Evolutionary conservation across 2,329 filamentous ascomycete genomes (phyloP), one percentile per base, ranked within the genome.

Genomic region (Cladophialophora yegresii): DNA sequence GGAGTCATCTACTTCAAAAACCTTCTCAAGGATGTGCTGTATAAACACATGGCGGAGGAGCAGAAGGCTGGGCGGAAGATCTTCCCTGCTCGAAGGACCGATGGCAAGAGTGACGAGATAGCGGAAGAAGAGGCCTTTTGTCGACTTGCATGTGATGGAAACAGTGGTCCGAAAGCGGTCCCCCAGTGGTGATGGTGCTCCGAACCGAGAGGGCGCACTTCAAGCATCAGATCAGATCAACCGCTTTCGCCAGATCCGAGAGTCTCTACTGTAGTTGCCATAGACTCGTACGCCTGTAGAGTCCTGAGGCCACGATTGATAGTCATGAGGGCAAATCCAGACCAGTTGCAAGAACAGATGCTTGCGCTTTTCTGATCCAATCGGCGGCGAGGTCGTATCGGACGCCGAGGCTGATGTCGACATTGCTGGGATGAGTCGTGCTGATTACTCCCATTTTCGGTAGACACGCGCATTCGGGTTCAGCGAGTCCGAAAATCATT

Each of bases 1-100:
- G 64, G 64, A 2, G 81, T 84, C 0, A 75, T 86, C 1, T 81
- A 81, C 74, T 86, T 86, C 78, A 83, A 86, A 75, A 79, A 79
- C 28, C 70, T 74, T 3, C 79, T 85, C 33, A 80, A 83, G 5
- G 80, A 83, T 33, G 68, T 80, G 16, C 74, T 86, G 54, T 76
- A 76, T 58, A 75, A 77, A 45, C 83, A 85, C 69, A 75, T 78
- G 61, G 33, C 59, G 33, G 73, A 78, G 64, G 75, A 75, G 32
- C 83, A 86, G 23, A 30, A 54, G 22, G 57, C 58, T n/a, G 53
- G 54, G 13, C 40, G 28, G 23, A 58, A 61, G 47, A 61, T 64
- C 33, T 61, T 22, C 26, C 62, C 62, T 12, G 83, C 64, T 20
- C 45, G 55, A 28, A 51, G 56, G n/a, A 28, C 26, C 2, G 73